Evolutionary conservation across 2,329 filamentous ascomycete species (phyloP).

Genomic region (Colletotrichum scovillei): DNA sequence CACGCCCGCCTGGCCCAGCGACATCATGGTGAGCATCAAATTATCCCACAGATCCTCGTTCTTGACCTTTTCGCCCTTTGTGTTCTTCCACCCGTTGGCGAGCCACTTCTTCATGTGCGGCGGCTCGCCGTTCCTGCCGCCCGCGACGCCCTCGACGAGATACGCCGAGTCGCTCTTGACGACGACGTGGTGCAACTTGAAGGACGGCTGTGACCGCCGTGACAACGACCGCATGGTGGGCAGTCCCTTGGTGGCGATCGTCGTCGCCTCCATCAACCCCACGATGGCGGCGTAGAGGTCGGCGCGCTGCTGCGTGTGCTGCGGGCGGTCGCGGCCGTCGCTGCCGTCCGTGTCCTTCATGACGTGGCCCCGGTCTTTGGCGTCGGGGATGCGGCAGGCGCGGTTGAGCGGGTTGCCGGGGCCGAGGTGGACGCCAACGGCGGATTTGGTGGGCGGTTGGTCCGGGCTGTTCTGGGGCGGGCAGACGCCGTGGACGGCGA

Average conservation of each 20-base stretch:
- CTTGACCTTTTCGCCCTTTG: constrained; percentile 9
- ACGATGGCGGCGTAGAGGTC: constrained; percentile 5
- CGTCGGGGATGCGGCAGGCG: constrained; percentile 9
- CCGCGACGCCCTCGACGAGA: not conserved
- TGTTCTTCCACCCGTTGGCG: constrained; percentile 5
- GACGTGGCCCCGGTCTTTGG: not conserved
- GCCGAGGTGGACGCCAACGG: constrained; percentile 10
- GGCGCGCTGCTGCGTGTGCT: constrained; percentile 14
- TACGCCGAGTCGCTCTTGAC: constrained; percentile 14
- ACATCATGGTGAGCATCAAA: constrained; percentile 3
- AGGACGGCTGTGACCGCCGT: not conserved
- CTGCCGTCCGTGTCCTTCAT: constrained; percentile 13
- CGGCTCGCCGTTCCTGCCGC: not conserved
- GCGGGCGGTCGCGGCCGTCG: constrained; percentile 1
- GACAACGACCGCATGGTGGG: not conserved
- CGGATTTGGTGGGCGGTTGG: constrained; percentile 4
- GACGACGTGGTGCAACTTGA: constrained; percentile 9
- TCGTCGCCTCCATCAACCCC: not conserved
- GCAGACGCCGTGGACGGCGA: constrained; percentile 8
- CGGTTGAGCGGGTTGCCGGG: not conserved
- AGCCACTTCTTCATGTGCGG: constrained; percentile 13
- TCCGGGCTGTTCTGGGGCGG: constrained; percentile 1
- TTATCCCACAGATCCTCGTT: constrained; percentile 9
- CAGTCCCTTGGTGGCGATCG: not conserved
- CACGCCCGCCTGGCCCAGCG: constrained; percentile 10